Percentiles rank a stretch among this genome's conserved stretches.
These are phyloP conservation scores for Eucalyptus virginea DNA, from an alignment of 345 rosid species.

Conservation along the genomic window DNA sequence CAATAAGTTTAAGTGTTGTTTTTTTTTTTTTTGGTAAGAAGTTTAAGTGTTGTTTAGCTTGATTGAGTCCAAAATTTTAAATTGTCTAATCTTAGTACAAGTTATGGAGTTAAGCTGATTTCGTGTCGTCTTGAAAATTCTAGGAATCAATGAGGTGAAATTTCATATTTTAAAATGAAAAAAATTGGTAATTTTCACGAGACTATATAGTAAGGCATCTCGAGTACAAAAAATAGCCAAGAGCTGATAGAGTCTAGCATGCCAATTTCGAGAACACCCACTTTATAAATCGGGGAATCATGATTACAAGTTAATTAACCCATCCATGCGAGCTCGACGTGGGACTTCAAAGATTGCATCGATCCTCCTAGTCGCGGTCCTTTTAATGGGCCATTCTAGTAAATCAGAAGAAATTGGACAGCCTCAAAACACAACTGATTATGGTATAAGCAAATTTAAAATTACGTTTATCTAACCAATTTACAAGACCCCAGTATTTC, in stretches of 20 bases:
- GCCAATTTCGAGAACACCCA: not conserved
- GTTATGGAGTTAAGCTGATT: not conserved
- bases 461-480: not conserved
- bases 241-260: not conserved
- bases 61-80: not conserved
- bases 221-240: not conserved
- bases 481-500: not conserved
- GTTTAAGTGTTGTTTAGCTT: not conserved
- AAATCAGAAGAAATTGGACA: not conserved
- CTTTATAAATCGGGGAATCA: not conserved
- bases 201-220: not conserved
- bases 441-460: not conserved
- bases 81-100: not conserved
- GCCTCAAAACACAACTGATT: not conserved
- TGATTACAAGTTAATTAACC: not conserved
- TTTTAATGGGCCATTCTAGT: not conserved
- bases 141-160: not conserved
- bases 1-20: not conserved
- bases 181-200: not conserved
- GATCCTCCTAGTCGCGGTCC: not conserved
- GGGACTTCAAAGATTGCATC: not conserved
- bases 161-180: not conserved
- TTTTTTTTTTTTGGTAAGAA: too few relatives aligned
- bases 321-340: not conserved
- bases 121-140: rapidly evolving